Evolutionary conservation across 345 rosid species (phyloP).

Genomic region (Syzygium jambos): DNA sequence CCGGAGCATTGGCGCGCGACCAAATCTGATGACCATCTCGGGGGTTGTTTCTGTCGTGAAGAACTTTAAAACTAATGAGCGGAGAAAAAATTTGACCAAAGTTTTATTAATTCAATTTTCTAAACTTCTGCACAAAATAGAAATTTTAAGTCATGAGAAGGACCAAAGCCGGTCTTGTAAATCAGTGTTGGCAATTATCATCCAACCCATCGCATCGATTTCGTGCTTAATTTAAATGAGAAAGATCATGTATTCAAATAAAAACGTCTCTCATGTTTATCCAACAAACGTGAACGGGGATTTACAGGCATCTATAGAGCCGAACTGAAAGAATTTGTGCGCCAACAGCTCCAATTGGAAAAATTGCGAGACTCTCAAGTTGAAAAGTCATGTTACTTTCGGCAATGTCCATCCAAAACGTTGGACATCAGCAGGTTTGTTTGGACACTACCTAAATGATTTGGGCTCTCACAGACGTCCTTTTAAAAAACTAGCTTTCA

Average conservation of each 20-base stretch:
- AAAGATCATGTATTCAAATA: neutral
- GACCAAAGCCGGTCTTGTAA: neutral
- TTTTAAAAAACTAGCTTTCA: neutral
- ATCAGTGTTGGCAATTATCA: neutral
- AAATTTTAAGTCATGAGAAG: neutral
- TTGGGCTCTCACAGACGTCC: neutral
- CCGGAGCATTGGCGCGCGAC: neutral
- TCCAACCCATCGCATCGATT: neutral
- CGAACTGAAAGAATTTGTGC: neutral
- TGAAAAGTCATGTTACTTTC: neutral
- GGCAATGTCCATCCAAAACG: neutral
- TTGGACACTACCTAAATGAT: neutral
- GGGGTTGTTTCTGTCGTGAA: neutral
- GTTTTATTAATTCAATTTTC: neutral
- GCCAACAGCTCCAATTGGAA: neutral
- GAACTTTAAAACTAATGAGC: neutral
- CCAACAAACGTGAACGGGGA: neutral
- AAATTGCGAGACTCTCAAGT: neutral
- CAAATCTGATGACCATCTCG: neutral
- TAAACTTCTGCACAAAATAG: neutral
- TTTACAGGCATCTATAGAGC: neutral
- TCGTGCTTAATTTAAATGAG: neutral
- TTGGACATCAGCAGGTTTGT: neutral
- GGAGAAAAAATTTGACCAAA: neutral
- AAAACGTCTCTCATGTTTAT: neutral